phyloP scores from a whole-genome alignment of 306 rosid species.

The Lupinus albus region DNA sequence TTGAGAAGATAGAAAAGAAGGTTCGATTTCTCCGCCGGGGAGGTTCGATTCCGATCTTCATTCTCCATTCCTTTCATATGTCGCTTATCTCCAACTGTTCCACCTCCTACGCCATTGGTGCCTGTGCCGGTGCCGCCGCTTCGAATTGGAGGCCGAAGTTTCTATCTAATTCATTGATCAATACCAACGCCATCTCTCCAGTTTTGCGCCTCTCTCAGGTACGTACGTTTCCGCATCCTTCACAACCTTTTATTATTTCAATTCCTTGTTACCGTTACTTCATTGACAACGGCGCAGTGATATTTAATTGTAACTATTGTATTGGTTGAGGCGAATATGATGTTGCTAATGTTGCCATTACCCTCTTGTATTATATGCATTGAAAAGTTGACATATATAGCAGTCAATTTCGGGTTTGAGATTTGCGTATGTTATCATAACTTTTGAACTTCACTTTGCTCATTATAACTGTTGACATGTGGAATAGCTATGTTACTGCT shows the following conservation, averaged over 20 bases:
- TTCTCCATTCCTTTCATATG: conserved; percentile 46
- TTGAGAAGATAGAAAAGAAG: too few species aligned
- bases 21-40: conserved; percentile 43
- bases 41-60: conserved; percentile 26
- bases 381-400: too few species aligned
- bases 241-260: neutral
- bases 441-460: too few species aligned
- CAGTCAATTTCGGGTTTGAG: too few species aligned
- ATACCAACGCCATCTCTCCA: conserved; percentile 37
- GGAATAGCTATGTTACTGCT: too few species aligned
- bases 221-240: conserved; percentile 39
- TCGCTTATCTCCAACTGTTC: conserved; percentile 55
- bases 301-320: too few species aligned
- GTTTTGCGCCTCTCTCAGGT: conserved; percentile 42
- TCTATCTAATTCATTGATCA: conserved; percentile 19
- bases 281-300: too few species aligned
- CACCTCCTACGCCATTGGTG: conserved; percentile 47
- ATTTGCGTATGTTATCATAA: too few species aligned
- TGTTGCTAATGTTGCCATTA: conserved; percentile 10
- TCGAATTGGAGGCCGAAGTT: conserved; percentile 30
- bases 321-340: neutral
- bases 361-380: too few species aligned
- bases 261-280: conserved; percentile 8
- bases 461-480: too few species aligned
- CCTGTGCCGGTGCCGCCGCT: conserved; percentile 30